Conservation (phyloP, 2,329 filamentous ascomycete genomes). For the Fonsecaea monophora region DNA sequence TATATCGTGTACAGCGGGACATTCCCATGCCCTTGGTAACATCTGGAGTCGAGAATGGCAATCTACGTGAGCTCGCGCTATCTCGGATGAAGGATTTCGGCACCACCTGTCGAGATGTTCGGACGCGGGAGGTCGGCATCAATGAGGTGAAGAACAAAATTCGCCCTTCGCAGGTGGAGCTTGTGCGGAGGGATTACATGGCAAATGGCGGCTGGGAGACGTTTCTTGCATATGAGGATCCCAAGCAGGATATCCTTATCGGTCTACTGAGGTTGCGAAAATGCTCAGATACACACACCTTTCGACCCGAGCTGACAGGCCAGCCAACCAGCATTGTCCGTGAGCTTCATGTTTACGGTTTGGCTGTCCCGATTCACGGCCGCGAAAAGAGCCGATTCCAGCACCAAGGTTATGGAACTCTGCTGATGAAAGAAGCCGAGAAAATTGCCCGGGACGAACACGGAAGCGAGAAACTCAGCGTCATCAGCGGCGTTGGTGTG, state of each 20-base stretch:
- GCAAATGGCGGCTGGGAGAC: slow-evolving; percentile 99
- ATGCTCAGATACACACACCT: slow-evolving; percentile 90
- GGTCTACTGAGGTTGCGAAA: slow-evolving; percentile 86
- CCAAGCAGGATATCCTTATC: slow-evolving; percentile 97
- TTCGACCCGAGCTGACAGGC: slow-evolving; percentile 80
- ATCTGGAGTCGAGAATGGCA: slow-evolving; percentile 96
- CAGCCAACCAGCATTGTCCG: slow-evolving; percentile 92
- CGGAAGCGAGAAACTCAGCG: slow-evolving; percentile 89
- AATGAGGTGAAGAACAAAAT: slow-evolving; percentile 99
- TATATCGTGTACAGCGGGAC: slow-evolving; percentile 97
- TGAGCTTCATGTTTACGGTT: slow-evolving; percentile 95
- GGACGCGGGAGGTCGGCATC: slow-evolving; percentile 94
- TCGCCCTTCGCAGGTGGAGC: slow-evolving; percentile 91
- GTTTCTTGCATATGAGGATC: slow-evolving; percentile 96
- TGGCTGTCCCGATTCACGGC: slow-evolving; percentile 95
- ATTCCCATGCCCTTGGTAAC: slow-evolving; percentile 99
- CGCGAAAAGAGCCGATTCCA: slow-evolving; percentile 96
- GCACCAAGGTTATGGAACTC: slow-evolving; percentile 94
- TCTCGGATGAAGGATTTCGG: slow-evolving; percentile 99
- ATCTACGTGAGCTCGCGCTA: slow-evolving; percentile 87
- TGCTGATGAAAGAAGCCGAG: slow-evolving; percentile 98
- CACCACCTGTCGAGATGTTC: slow-evolving; percentile 93
- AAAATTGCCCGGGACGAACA: slow-evolving; percentile 94
- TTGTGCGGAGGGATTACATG: slow-evolving; percentile 89
- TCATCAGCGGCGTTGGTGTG: slow-evolving; percentile 97